These are phyloP conservation scores for Pisolithus sp. DNA, from an alignment of 768 basidiomycete species.

Conservation along the genomic window DNA sequence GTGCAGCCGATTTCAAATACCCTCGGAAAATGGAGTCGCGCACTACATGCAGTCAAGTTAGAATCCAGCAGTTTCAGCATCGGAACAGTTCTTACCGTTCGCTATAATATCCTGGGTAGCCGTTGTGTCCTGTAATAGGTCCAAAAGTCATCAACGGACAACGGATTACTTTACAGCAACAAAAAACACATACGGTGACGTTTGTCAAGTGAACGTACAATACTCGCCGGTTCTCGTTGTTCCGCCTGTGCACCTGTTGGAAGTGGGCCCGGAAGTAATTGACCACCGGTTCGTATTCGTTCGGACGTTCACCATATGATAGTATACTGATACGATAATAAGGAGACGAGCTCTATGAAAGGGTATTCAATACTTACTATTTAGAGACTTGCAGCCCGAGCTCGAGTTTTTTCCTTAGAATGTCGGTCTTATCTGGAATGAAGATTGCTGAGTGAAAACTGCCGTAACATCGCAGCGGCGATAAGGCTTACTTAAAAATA, in stretches of 20 bases:
- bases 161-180: background rate
- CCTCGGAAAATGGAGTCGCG: conserved; percentile 73
- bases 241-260: conserved; percentile 69
- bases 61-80: background rate
- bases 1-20: conserved; percentile 64
- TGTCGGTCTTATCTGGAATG: conserved; percentile 65
- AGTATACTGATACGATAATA: conserved; percentile 51
- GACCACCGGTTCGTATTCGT: conserved; percentile 75
- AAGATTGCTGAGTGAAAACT: background rate
- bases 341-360: background rate
- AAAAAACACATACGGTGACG: conserved; percentile 51
- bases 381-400: conserved; percentile 65
- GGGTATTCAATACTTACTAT: conserved; percentile 48
- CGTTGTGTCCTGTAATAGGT: conserved; percentile 58
- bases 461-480: background rate
- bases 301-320: conserved; percentile 73
- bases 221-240: conserved; percentile 75
- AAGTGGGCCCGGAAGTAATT: conserved; percentile 88
- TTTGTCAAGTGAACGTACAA: conserved; percentile 78
- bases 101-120: conserved; percentile 79
- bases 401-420: conserved; percentile 66
- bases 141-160: conserved; percentile 4
- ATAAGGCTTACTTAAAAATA: conserved; percentile 48
- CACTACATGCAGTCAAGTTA: conserved; percentile 33
- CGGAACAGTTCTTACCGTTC: conserved; percentile 47